Percentiles rank a stretch among this genome's conserved stretches.
Evolutionary conservation across 2,329 filamentous ascomycete species (phyloP).

Genomic region (Aspergillus niger): DNA sequence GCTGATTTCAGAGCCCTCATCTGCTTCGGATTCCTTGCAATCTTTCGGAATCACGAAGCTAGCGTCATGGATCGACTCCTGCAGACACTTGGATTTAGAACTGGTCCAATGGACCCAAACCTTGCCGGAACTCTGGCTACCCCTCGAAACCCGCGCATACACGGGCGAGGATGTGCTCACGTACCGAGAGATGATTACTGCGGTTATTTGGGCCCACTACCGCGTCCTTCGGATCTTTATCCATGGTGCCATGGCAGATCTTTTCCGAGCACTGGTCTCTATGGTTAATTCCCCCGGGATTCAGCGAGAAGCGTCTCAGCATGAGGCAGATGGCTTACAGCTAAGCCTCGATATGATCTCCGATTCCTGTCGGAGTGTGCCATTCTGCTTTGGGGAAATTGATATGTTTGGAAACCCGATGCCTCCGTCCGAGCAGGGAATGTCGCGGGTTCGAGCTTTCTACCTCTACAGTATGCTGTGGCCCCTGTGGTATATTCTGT

Average conservation of each 20-base stretch:
- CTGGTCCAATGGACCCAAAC: slow-evolving; percentile 34
- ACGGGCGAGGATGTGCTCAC: slow-evolving; percentile 35
- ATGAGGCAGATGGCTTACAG: slow-evolving; percentile 15
- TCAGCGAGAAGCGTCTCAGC: slow-evolving; percentile 3
- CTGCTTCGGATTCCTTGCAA: slow-evolving; percentile 9
- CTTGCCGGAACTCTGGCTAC: slow-evolving; percentile 37
- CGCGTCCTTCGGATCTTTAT: slow-evolving; percentile 38
- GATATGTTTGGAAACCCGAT: slow-evolving; percentile 34
- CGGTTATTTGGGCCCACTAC: slow-evolving; percentile 40
- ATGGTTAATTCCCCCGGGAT: slow-evolving; percentile 15
- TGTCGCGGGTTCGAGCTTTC: slow-evolving; percentile 31
- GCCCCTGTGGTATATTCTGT: slow-evolving; percentile 42
- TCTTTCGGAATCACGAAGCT: slow-evolving; percentile 22
- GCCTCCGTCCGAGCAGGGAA: slow-evolving; percentile 15
- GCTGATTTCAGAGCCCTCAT: slow-evolving; percentile 28
- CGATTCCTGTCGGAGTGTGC: slow-evolving; percentile 39
- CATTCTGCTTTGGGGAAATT: slow-evolving; percentile 36
- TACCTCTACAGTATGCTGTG: slow-evolving; percentile 38
- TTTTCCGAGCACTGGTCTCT: slow-evolving; percentile 24
- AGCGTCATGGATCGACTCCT: slow-evolving; percentile 27
- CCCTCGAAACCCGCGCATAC: slow-evolving; percentile 32
- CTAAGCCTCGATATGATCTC: slow-evolving; percentile 37
- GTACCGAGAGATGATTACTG: slow-evolving; percentile 32
- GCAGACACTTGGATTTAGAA: slow-evolving; percentile 30
- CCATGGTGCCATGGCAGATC: slow-evolving; percentile 32